Percentiles rank a stretch among this genome's conserved stretches.
Conservation (phyloP, 306 rosid genomes). For the Spatholobus suberectus region DNA sequence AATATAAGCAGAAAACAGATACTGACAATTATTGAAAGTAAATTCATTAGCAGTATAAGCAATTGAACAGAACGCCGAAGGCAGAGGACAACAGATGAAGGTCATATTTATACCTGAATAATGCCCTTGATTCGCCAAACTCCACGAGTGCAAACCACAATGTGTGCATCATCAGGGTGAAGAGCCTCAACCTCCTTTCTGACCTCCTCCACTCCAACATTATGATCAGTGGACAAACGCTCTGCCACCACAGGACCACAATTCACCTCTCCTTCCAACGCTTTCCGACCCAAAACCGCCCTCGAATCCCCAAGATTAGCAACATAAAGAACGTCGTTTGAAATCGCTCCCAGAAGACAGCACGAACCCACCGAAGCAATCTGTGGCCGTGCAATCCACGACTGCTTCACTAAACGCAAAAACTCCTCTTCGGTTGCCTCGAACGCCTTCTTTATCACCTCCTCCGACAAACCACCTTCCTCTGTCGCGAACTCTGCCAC, state of each 20-base stretch:
- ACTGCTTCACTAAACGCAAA: conserved; percentile 55
- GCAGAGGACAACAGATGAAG: not conserved
- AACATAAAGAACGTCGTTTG: conserved; percentile 57
- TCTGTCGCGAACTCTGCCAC: conserved; percentile 56
- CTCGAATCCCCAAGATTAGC: conserved; percentile 82
- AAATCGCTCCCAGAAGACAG: conserved; percentile 69
- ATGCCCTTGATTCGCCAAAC: conserved; percentile 84
- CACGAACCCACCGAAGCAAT: conserved; percentile 78
- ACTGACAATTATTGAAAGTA: not conserved
- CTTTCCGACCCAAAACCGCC: conserved; percentile 70
- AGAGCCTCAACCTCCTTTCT: conserved; percentile 75
- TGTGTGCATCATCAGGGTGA: conserved; percentile 73
- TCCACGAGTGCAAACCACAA: conserved; percentile 61
- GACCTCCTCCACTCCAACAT: conserved; percentile 69
- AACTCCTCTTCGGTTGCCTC: conserved; percentile 67
- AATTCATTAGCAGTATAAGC: not conserved
- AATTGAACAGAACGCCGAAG: conserved; percentile 1
- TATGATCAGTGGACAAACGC: conserved; percentile 74
- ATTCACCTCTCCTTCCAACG: conserved; percentile 27
- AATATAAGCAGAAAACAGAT: not conserved
- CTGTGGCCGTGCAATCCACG: conserved; percentile 59
- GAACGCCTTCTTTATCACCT: conserved; percentile 69
- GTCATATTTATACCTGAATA: conserved; percentile 58
- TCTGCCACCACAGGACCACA: conserved; percentile 55
- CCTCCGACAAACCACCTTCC: conserved; percentile 70